Evolutionary conservation across 768 basidiomycete genomes (phyloP).

Genomic region (Tephrocybe rancida): DNA sequence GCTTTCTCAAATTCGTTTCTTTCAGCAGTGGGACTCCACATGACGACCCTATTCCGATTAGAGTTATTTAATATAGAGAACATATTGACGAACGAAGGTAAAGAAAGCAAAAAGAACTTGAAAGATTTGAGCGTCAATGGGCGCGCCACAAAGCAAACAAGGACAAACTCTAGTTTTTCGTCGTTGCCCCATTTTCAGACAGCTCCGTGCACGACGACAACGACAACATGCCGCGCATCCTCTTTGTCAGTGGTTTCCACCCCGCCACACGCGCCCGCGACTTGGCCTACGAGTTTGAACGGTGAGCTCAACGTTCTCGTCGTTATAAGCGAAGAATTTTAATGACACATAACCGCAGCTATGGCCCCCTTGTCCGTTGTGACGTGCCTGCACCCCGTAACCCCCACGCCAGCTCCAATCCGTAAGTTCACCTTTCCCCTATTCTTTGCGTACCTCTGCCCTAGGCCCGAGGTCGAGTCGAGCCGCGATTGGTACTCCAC

Average conservation of each 20-base stretch:
- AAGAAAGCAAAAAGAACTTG: too few species aligned
- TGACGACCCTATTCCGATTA: too few species aligned
- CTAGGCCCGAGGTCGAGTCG: conserved; percentile 32
- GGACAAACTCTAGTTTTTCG: conserved; percentile 15
- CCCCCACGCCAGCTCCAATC: conserved; percentile 71
- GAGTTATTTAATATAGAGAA: too few species aligned
- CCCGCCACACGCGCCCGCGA: conserved; percentile 82
- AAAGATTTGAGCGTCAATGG: neutral
- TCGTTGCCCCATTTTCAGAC: conserved; percentile 21
- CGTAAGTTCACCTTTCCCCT: conserved; percentile 65
- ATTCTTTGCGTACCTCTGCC: conserved; percentile 21
- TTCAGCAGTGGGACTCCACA: too few species aligned
- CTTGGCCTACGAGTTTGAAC: conserved; percentile 86
- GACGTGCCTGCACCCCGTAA: conserved; percentile 89
- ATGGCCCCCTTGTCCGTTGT: conserved; percentile 82
- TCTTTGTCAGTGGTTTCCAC: conserved; percentile 87
- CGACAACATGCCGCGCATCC: conserved; percentile 73
- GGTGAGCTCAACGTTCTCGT: conserved; percentile 39
- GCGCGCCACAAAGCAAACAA: conserved; percentile 40
- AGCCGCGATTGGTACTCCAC: conserved; percentile 19
- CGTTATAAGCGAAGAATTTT: neutral
- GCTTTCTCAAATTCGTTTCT: too few species aligned
- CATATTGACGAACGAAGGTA: too few species aligned
- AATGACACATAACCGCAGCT: conserved; percentile 44
- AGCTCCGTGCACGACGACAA: conserved; percentile 22